These are phyloP conservation scores for Melastoma malabathricum DNA, from an alignment of 345 rosid species.

Conservation along the genomic window DNA sequence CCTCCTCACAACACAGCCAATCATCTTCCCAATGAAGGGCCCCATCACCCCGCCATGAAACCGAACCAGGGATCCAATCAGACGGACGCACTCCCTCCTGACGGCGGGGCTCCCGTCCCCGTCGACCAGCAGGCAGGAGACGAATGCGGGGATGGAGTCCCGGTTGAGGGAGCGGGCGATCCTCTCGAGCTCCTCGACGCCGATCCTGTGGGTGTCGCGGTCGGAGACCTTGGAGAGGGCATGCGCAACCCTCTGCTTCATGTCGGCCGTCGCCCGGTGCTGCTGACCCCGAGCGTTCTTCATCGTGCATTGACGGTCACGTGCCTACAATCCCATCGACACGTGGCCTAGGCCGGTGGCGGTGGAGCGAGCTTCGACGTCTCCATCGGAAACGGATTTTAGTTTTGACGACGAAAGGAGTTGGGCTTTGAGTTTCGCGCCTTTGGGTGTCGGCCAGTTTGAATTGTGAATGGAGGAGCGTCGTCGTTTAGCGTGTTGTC, in stretches of 20 bases:
- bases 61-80: conserved; percentile 49
- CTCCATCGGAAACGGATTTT: too few species aligned
- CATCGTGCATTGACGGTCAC: too few species aligned
- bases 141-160: conserved; percentile 43
- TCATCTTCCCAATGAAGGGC: conserved; percentile 59
- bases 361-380: too few species aligned
- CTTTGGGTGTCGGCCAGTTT: too few species aligned
- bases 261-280: conserved; percentile 29
- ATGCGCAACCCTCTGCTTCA: conserved; percentile 52
- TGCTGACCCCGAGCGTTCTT: too few species aligned
- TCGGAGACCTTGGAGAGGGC: conserved; percentile 83
- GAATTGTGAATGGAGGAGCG: too few species aligned
- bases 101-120: conserved; percentile 59
- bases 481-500: too few species aligned
- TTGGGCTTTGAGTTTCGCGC: too few species aligned
- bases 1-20: conserved; percentile 60
- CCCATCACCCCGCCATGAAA: conserved; percentile 35
- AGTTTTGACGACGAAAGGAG: too few species aligned
- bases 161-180: conserved; percentile 44
- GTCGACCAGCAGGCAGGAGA: conserved; percentile 65
- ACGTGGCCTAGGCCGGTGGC: too few species aligned
- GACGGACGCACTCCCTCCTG: conserved; percentile 57
- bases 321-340: too few species aligned
- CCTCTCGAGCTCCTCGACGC: conserved; percentile 67
- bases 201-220: conserved; percentile 76